Evolutionary conservation across 73 alveolate genomes (phyloP).

Genomic region (Tetrahymena borealis): DNA sequence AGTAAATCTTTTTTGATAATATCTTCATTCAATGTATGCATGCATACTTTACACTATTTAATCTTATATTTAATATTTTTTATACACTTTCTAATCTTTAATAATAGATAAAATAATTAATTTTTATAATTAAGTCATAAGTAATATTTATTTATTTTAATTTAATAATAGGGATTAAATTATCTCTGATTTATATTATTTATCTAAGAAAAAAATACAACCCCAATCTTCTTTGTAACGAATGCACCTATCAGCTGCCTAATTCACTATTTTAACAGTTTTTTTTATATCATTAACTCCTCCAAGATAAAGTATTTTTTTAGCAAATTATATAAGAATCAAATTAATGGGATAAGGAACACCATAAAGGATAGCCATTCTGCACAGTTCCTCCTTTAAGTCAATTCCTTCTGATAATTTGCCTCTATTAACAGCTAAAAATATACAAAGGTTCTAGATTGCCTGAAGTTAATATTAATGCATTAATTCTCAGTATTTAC

Average conservation of each 20-base stretch:
- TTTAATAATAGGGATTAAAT: background rate
- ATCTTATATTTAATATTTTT: too few species aligned
- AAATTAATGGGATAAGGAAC: conserved; percentile 51
- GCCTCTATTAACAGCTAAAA: conserved; percentile 54
- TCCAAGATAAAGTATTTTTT: background rate
- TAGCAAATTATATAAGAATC: background rate
- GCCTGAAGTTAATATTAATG: background rate
- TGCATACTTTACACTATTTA: too few species aligned
- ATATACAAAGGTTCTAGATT: background rate
- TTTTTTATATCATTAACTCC: background rate
- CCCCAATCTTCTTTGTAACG: background rate
- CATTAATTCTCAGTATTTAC: background rate
- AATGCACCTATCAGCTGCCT: background rate
- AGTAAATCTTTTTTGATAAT: too few species aligned
- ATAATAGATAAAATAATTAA: too few species aligned
- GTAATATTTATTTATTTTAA: background rate
- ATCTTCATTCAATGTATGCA: too few species aligned
- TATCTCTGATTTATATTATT: background rate
- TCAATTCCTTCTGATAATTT: conserved; percentile 54
- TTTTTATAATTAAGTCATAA: too few species aligned
- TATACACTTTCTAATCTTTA: too few species aligned
- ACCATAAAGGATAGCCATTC: conserved; percentile 73
- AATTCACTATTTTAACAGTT: background rate
- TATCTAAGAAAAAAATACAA: background rate
- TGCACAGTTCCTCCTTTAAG: conserved; percentile 58